Evolutionary conservation across 257 asterid species (phyloP).

Genomic region (Solanum chiquidenum): DNA sequence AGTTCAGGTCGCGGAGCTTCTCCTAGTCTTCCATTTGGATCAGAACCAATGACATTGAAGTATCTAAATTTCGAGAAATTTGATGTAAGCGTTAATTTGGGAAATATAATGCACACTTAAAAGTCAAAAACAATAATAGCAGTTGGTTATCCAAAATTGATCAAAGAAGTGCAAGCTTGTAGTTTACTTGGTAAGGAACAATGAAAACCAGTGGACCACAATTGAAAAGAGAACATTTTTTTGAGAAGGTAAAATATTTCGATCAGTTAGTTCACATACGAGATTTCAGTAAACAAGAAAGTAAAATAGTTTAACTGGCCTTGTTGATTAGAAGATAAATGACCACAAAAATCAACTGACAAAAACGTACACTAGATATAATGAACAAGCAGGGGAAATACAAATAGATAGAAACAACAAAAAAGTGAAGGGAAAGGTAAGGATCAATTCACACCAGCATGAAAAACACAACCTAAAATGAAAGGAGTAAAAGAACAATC

Average conservation of each 20-base stretch:
- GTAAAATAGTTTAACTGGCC: not conserved
- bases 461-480: not conserved
- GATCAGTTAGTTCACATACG: not conserved
- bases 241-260: not conserved
- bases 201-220: not conserved
- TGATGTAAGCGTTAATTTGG: not conserved
- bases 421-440: not conserved
- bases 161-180: not conserved
- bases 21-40: slow-evolving; percentile 85
- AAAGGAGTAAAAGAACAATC: not conserved
- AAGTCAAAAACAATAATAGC: not conserved
- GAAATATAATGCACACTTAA: not conserved
- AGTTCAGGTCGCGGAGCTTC: slow-evolving; percentile 91
- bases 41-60: slow-evolving; percentile 48
- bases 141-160: not conserved
- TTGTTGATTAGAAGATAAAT: not conserved
- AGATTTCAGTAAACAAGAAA: not conserved
- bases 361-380: not conserved
- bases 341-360: not conserved
- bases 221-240: not conserved
- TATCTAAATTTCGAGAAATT: slow-evolving; percentile 16
- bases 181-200: not conserved
- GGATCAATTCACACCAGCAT: not conserved
- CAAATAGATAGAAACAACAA: not conserved
- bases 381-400: not conserved